Evolutionary conservation across 441 rosid genomes (phyloP).

Genomic region (Adansonia grandidieri): DNA sequence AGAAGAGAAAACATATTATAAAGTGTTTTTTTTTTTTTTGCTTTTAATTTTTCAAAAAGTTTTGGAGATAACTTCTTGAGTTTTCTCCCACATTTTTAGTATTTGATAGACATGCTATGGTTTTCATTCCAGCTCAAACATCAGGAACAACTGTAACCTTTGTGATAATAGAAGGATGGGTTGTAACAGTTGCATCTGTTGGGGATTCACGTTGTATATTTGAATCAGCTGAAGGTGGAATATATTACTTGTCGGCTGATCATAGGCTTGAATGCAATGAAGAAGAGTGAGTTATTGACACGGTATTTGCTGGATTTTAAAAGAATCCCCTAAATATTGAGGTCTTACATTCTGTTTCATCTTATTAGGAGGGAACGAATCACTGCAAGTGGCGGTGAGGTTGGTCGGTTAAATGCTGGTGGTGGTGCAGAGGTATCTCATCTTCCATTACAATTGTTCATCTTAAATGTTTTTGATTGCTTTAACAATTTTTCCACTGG

Average conservation of each 20-base stretch:
- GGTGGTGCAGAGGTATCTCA: slow-evolving; percentile 91
- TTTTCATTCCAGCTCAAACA: slow-evolving; percentile 67
- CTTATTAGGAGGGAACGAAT: slow-evolving; percentile 80
- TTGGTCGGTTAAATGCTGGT: slow-evolving; percentile 94
- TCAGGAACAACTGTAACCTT: slow-evolving; percentile 97
- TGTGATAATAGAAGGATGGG: slow-evolving; percentile 90
- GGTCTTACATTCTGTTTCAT: slow-evolving; percentile 26
- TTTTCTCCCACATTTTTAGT: neutral
- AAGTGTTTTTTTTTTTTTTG: no score
- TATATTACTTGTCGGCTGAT: slow-evolving; percentile 89
- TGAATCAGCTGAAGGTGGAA: slow-evolving; percentile 92
- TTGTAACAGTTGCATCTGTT: slow-evolving; percentile 93
- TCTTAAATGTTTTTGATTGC: slow-evolving; percentile 21
- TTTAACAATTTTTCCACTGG: slow-evolving; percentile 22
- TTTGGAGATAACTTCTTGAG: neutral
- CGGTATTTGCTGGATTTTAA: slow-evolving; percentile 23
- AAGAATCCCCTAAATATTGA: slow-evolving; percentile 26
- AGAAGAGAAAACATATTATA: neutral
- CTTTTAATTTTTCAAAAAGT: neutral
- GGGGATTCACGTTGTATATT: slow-evolving; percentile 98
- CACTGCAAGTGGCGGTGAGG: slow-evolving; percentile 98
- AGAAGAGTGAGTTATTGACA: slow-evolving; percentile 73
- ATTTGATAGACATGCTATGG: neutral
- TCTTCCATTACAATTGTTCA: slow-evolving; percentile 25
- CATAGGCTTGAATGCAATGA: slow-evolving; percentile 92